These are phyloP conservation scores for Stereocaulon alpinum DNA, from an alignment of 495 filamentous ascomycete genomes.

Conservation along the genomic window DNA sequence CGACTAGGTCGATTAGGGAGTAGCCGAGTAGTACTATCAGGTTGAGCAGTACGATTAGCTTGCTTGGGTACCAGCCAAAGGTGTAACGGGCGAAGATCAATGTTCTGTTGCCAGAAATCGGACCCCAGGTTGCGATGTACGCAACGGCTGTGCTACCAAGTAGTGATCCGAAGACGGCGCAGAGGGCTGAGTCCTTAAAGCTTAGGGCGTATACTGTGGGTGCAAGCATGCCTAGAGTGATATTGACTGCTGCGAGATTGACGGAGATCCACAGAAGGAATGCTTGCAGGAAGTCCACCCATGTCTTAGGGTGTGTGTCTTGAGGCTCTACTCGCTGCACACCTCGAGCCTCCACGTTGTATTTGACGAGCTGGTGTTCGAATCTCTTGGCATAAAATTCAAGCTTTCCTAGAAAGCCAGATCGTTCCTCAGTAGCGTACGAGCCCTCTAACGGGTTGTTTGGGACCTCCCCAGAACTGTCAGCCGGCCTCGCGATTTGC, in stretches of 20 bases:
- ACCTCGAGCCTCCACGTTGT: slow-evolving; percentile 61
- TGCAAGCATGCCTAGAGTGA: slow-evolving; percentile 63
- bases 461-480: not conserved
- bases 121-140: slow-evolving; percentile 67
- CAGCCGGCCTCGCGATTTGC: slow-evolving; percentile 3
- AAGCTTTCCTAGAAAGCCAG: slow-evolving; percentile 7
- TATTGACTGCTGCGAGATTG: slow-evolving; percentile 68
- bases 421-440: not conserved
- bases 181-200: slow-evolving; percentile 55
- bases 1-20: slow-evolving; percentile 56
- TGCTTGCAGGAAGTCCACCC: slow-evolving; percentile 51
- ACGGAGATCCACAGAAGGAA: slow-evolving; percentile 63
- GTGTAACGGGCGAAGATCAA: slow-evolving; percentile 57
- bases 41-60: slow-evolving; percentile 61
- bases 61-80: slow-evolving; percentile 75
- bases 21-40: slow-evolving; percentile 65
- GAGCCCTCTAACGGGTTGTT: not conserved
- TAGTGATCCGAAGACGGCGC: slow-evolving; percentile 52
- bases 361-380: slow-evolving; percentile 35
- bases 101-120: slow-evolving; percentile 58
- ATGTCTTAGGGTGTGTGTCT: slow-evolving; percentile 48
- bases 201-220: slow-evolving; percentile 58
- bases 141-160: slow-evolving; percentile 50
- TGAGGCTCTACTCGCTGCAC: slow-evolving; percentile 57
- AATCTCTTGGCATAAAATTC: slow-evolving; percentile 9